phyloP scores from a whole-genome alignment of 1,284 basidiomycete genomes.

The Hypsizygus ulmarius region DNA sequence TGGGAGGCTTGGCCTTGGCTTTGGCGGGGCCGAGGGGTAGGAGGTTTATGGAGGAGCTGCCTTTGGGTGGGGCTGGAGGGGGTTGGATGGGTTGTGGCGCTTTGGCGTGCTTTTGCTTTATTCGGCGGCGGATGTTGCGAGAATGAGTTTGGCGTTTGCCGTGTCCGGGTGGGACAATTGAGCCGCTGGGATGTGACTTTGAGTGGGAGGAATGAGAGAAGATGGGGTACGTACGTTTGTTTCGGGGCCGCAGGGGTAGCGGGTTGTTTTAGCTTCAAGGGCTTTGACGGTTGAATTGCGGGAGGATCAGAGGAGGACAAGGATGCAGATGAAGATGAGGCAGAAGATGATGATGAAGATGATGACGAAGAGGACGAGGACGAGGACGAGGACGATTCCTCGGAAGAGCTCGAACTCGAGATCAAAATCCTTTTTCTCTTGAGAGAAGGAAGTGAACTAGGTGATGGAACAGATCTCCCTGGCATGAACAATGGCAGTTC shows the following conservation, averaged over 20 bases:
- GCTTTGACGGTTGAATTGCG: conserved; percentile 7
- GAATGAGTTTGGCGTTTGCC: conserved; percentile 66
- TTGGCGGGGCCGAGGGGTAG: conserved; percentile 26
- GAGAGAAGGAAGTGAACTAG: conserved; percentile 10
- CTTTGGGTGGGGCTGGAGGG: conserved; percentile 21
- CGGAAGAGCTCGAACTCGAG: conserved; percentile 11
- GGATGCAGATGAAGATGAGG: conserved; percentile 16
- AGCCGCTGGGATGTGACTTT: conserved; percentile 1
- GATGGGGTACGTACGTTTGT: neutral
- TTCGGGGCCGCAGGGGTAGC: neutral
- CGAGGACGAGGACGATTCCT: conserved; percentile 19
- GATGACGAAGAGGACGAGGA: conserved; percentile 19
- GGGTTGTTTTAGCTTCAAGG: neutral
- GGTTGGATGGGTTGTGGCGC: conserved; percentile 1
- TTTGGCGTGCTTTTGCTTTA: conserved; percentile 36
- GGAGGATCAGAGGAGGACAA: conserved; percentile 13
- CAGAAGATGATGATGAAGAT: conserved; percentile 17
- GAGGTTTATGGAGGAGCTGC: conserved; percentile 28
- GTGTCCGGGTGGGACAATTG: conserved; percentile 55
- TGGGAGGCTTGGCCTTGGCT: neutral
- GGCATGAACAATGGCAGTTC: conserved; percentile 8
- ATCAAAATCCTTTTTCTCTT: neutral
- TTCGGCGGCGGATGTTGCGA: conserved; percentile 63
- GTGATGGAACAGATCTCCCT: conserved; percentile 5
- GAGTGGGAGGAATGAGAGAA: neutral